Evolutionary conservation across 1,284 basidiomycete genomes (phyloP), one percentile per base, ranked within the genome.

Genomic region (Rhodotorula sp.): DNA sequence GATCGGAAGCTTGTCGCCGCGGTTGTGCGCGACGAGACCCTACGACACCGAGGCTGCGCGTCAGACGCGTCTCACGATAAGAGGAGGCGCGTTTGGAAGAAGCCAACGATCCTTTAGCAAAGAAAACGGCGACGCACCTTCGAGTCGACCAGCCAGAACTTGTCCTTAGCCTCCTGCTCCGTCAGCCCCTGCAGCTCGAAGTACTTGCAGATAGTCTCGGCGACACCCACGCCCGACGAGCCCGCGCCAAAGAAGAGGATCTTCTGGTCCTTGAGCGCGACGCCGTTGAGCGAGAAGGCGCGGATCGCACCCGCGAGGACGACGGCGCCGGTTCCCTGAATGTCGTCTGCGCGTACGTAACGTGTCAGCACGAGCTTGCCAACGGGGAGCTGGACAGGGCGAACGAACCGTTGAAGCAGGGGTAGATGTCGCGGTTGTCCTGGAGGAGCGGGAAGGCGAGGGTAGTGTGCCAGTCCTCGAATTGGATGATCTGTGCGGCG

Each of bases 201-300:
- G 86, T 93, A 94, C 82, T 90, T 91, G 85, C 89, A 88, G 76
- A 96, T 86, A 80, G 95, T 92, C 83, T 88, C 88, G 66, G 90
- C 93, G 58, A 97, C 93, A 72, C 95, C 93, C 57, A 95, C 90
- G 70, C 91, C 92, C 8, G 91, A 91, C 21, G 90, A 91, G 21
- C 92, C 93, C 7, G 93, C 91, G 34, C 93, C 93, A 61, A 93
- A 89, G 87, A 97, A 96, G 57, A 97, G 87, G 77, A 97, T 92
- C 69, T 89, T 88, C 80, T 97, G 94, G 63, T 90, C 88, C 64
- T 84, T 84, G 44, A 93, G 83, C 21, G 89, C 86, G 42, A 83
- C 83, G 7, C 89, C 89, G 34, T 90, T 87, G 53, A 92, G 85
- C 75, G 88, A 88, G 53, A 93, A 92, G 42, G 94, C 94, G 77